A percentile compares a stretch with the other conserved stretches of the same genome.
These are phyloP conservation scores for Phialophora tarda DNA, from an alignment of 2,329 filamentous ascomycete genomes.

Conservation along the genomic window DNA sequence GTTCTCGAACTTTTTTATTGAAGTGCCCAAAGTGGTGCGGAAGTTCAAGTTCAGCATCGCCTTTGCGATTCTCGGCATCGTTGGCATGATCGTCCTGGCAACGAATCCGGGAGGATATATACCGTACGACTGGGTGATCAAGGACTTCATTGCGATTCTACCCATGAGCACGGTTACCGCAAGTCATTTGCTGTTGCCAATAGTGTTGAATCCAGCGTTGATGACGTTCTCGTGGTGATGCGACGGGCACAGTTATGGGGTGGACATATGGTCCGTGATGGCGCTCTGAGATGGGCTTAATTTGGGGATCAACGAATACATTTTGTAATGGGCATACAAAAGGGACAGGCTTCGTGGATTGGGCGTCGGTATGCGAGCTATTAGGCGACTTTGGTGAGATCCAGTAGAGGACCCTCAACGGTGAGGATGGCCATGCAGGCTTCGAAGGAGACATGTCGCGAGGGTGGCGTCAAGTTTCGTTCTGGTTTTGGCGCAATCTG, in stretches of 20 bases:
- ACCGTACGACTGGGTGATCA: slow-evolving; percentile 63
- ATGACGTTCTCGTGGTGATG: slow-evolving; percentile 42
- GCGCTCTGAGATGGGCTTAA: background rate
- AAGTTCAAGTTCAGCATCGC: slow-evolving; percentile 69
- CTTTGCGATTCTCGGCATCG: slow-evolving; percentile 53
- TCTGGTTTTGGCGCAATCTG: background rate
- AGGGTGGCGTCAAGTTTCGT: background rate
- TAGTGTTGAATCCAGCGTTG: slow-evolving; percentile 42
- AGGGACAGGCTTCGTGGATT: background rate
- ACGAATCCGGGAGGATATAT: slow-evolving; percentile 44
- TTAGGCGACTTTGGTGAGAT: too few relatives aligned
- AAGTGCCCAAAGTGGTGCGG: slow-evolving; percentile 77
- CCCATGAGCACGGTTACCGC: slow-evolving; percentile 60
- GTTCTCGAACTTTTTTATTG: slow-evolving; percentile 82
- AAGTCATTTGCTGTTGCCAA: slow-evolving; percentile 41
- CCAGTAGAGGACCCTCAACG: background rate
- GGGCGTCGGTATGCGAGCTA: background rate
- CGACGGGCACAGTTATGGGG: background rate
- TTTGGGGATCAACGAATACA: background rate
- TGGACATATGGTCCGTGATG: background rate
- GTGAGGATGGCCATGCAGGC: background rate
- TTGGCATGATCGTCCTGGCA: slow-evolving; percentile 57
- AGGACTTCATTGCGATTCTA: slow-evolving; percentile 63
- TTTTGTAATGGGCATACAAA: background rate
- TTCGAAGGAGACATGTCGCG: background rate